phyloP scores from a whole-genome alignment of 2,329 filamentous ascomycete genomes.

The Botrytis fabae region DNA sequence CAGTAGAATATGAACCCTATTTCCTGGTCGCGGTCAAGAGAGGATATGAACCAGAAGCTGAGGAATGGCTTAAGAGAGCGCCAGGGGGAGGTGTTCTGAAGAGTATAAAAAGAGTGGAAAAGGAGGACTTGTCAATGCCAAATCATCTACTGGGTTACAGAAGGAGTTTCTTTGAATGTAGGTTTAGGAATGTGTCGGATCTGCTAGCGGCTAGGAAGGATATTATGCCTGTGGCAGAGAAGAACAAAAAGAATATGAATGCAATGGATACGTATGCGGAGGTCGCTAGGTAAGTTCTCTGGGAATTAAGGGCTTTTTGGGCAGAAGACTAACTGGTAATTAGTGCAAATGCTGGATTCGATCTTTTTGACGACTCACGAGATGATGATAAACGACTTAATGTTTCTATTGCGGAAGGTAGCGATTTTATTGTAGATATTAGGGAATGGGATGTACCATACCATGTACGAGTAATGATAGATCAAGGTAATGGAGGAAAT shows the following conservation, averaged over 20 bases:
- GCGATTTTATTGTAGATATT: conserved; percentile 97
- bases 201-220: conserved; percentile 80
- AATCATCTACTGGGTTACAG: conserved; percentile 93
- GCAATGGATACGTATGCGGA: conserved; percentile 98
- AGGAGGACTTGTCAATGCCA: conserved; percentile 91
- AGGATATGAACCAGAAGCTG: conserved; percentile 86
- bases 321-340: conserved; percentile 22
- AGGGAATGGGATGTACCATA: conserved; percentile 99
- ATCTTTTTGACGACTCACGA: conserved; percentile 90
- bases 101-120: conserved; percentile 73
- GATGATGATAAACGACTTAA: conserved; percentile 78
- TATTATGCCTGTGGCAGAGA: conserved; percentile 88
- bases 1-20: conserved; percentile 94
- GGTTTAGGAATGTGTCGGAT: conserved; percentile 84
- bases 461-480: conserved; percentile 97
- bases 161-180: conserved; percentile 82
- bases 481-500: conserved; percentile 64
- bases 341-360: conserved; percentile 78
- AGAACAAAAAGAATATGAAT: conserved; percentile 93
- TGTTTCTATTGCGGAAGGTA: conserved; percentile 77
- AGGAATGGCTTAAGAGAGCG: conserved; percentile 87
- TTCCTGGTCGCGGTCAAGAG: conserved; percentile 89
- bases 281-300: conserved; percentile 71
- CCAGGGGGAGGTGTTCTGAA: conserved; percentile 80
- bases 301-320: neutral